Conservation (phyloP, 106 monocot species). For the Alisma plantagoaquatica region DNA sequence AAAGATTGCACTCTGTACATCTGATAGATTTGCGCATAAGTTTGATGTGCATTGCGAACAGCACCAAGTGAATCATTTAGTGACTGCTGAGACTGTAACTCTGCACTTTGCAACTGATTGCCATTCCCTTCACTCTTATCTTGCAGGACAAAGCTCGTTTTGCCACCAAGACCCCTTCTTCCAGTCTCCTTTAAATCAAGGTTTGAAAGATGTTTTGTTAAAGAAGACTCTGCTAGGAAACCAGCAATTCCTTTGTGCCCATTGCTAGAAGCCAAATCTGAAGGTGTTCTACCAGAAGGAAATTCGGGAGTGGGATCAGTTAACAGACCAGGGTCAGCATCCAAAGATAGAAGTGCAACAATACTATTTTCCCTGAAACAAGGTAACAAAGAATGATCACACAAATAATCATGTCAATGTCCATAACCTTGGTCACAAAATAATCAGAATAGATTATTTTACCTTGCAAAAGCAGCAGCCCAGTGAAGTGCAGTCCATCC, state of each 20-base stretch:
- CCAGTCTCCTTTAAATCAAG: slow-evolving; percentile 61
- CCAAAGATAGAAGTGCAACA: slow-evolving; percentile 44
- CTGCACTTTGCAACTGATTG: slow-evolving; percentile 12
- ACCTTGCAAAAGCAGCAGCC: slow-evolving; percentile 92
- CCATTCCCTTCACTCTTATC: slow-evolving; percentile 22
- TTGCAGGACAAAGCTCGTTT: slow-evolving; percentile 25
- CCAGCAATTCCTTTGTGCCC: slow-evolving; percentile 96
- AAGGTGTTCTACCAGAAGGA: slow-evolving; percentile 82
- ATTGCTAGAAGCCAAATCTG: slow-evolving; percentile 90
- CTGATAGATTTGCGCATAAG: slow-evolving; percentile 86
- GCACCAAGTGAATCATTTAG: slow-evolving; percentile 63
- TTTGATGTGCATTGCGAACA: slow-evolving; percentile 73
- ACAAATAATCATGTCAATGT: too few relatives aligned
- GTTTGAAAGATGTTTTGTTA: slow-evolving; percentile 60
- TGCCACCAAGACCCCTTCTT: slow-evolving; percentile 16
- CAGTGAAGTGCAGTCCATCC: slow-evolving; percentile 99
- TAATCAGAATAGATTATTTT: background rate
- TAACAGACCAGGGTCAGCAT: slow-evolving; percentile 57
- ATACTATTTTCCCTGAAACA: slow-evolving; percentile 67
- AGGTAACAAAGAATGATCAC: background rate
- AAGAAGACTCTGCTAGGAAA: slow-evolving; percentile 77
- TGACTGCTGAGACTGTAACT: slow-evolving; percentile 33
- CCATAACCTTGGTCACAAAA: background rate
- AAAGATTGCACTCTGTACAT: slow-evolving; percentile 84
- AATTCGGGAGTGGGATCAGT: slow-evolving; percentile 82